A percentile compares a stretch with the other conserved stretches of the same genome.
Evolutionary conservation across 2,329 filamentous ascomycete species (phyloP).

Genomic region (Diaporthe citri): DNA sequence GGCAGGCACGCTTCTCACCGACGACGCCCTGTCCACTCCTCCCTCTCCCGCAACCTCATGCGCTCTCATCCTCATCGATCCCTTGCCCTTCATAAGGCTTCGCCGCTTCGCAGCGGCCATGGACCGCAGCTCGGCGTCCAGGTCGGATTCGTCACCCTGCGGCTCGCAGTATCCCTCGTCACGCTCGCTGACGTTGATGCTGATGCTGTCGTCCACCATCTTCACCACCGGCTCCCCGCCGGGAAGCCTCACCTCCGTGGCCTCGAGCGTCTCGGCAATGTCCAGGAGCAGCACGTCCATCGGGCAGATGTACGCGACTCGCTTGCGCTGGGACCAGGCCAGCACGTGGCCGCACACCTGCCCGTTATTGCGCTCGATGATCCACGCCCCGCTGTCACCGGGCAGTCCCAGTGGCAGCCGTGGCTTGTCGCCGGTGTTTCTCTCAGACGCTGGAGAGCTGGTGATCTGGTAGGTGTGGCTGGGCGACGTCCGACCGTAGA

Average conservation of each 20-base stretch:
- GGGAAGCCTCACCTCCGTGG: slow-evolving; percentile 77
- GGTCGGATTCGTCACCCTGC: slow-evolving; percentile 21
- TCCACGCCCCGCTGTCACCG: slow-evolving; percentile 94
- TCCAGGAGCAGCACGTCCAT: slow-evolving; percentile 93
- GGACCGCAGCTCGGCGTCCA: slow-evolving; percentile 33
- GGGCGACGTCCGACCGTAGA: slow-evolving; percentile 85
- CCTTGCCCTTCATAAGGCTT: slow-evolving; percentile 39
- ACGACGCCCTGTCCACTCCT: neutral
- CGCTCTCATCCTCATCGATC: slow-evolving; percentile 21
- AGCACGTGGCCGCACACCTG: slow-evolving; percentile 90
- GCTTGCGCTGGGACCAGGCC: slow-evolving; percentile 85
- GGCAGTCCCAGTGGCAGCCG: slow-evolving; percentile 73
- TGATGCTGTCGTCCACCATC: slow-evolving; percentile 54
- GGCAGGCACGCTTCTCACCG: slow-evolving; percentile 18
- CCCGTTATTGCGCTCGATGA: slow-evolving; percentile 84
- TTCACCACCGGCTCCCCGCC: slow-evolving; percentile 63
- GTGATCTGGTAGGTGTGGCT: slow-evolving; percentile 77
- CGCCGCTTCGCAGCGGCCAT: slow-evolving; percentile 39
- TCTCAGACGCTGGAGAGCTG: slow-evolving; percentile 50
- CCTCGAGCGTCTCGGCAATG: slow-evolving; percentile 82
- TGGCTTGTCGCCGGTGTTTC: slow-evolving; percentile 30
- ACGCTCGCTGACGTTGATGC: slow-evolving; percentile 47
- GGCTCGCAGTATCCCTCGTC: slow-evolving; percentile 76
- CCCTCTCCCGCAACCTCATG: slow-evolving; percentile 11
- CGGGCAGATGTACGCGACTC: slow-evolving; percentile 90